Evolutionary conservation across 2,329 filamentous ascomycete species (phyloP).

Genomic region (Fusarium ramigenum): DNA sequence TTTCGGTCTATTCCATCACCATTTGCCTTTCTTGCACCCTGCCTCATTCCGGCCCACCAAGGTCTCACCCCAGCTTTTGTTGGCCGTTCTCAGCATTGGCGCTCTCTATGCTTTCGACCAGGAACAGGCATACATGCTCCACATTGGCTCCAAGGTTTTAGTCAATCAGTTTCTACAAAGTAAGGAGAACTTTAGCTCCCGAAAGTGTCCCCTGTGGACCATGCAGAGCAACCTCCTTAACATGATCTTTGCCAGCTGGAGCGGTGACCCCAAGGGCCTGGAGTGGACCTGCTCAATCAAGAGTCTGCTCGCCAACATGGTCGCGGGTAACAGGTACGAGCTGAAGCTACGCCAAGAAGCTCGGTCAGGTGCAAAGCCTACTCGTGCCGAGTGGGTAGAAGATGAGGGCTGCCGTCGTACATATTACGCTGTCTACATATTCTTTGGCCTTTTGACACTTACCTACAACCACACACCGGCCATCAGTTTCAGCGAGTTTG

Average conservation of each 20-base stretch:
- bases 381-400: constrained; percentile 91
- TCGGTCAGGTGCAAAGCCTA: constrained; percentile 78
- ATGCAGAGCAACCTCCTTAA: constrained; percentile 98
- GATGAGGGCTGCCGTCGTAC: constrained; percentile 96
- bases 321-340: constrained; percentile 95
- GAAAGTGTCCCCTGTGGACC: constrained; percentile 96
- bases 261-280: constrained; percentile 94
- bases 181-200: constrained; percentile 98
- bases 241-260: constrained; percentile 99
- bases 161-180: constrained; percentile 98
- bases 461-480: constrained; percentile 98
- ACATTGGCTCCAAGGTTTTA: constrained; percentile 96
- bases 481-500: constrained; percentile 98
- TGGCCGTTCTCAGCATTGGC: constrained; percentile 93
- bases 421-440: constrained; percentile 98
- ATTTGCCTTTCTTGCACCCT: constrained; percentile 94
- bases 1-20: constrained; percentile 96
- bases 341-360: constrained; percentile 92
- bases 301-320: constrained; percentile 97
- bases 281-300: constrained; percentile 99
- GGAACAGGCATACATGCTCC: constrained; percentile 95
- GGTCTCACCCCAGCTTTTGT: constrained; percentile 81
- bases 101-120: constrained; percentile 97
- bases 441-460: constrained; percentile 93
- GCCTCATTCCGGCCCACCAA: constrained; percentile 86